A percentile compares a stretch with the other conserved stretches of the same genome.
These are phyloP conservation scores for Aureoboletus auriporus DNA, from an alignment of 768 basidiomycete species.

Conservation along the genomic window DNA sequence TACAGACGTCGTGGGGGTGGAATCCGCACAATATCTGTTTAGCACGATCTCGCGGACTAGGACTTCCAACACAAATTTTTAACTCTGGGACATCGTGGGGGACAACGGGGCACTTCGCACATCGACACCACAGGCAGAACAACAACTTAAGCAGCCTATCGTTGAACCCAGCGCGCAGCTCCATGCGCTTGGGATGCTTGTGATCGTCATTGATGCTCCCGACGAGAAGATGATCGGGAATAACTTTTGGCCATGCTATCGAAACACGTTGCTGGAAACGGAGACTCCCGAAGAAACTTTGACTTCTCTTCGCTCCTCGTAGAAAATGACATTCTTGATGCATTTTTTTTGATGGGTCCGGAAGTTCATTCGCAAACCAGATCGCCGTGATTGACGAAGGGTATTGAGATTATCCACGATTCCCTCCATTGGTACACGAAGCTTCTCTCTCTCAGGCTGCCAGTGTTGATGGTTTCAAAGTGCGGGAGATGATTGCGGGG, in stretches of 20 bases:
- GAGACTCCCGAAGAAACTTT: not conserved
- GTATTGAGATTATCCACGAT: no score
- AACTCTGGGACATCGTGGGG: no score
- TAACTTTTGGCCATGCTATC: constrained; percentile 1
- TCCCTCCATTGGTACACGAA: not conserved
- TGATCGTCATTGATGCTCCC: constrained; percentile 29
- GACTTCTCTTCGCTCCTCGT: not conserved
- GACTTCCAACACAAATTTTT: no score
- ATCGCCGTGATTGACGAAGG: not conserved
- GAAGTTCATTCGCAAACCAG: constrained; percentile 2
- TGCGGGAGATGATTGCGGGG: no score
- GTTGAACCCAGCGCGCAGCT: constrained; percentile 12
- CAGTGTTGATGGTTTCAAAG: no score
- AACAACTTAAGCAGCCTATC: constrained; percentile 13
- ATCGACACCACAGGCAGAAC: no score
- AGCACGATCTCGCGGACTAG: no score
- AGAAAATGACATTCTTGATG: constrained; percentile 2
- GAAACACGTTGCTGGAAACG: not conserved
- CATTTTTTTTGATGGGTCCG: constrained; percentile 6
- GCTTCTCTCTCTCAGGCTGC: no score
- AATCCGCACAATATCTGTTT: no score
- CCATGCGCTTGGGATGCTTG: constrained; percentile 18
- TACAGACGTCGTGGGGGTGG: no score
- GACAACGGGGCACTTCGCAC: no score
- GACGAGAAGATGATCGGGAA: constrained; percentile 9